Percentiles rank a stretch among this genome's conserved stretches.
Conservation (phyloP, 208 protist genomes). For the Trichomonas vaginalis region DNA sequence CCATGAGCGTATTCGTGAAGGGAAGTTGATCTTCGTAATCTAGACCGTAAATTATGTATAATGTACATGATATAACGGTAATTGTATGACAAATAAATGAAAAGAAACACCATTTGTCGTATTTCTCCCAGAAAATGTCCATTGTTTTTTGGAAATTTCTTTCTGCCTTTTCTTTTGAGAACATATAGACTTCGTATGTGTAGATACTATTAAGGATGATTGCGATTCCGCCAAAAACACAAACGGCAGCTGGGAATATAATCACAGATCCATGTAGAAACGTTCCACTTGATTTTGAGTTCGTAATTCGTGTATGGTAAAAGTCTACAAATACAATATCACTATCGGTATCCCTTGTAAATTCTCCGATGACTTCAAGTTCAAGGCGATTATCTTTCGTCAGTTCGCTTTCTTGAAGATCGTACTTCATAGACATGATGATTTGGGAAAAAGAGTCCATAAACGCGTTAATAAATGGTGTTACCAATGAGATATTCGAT, state of each 20-base stretch:
- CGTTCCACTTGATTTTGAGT: neutral
- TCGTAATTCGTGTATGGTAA: neutral
- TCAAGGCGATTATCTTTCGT: neutral
- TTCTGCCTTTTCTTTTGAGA: neutral
- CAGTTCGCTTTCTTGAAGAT: neutral
- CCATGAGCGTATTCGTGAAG: neutral
- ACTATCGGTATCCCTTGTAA: neutral
- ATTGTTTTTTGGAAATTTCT: neutral
- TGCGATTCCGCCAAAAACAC: neutral
- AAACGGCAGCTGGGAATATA: neutral
- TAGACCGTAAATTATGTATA: neutral
- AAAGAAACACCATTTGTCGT: neutral
- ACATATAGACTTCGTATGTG: neutral
- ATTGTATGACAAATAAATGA: neutral
- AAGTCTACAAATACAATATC: neutral
- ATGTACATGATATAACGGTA: neutral
- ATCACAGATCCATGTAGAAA: neutral
- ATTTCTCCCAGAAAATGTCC: neutral
- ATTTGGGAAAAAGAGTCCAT: neutral
- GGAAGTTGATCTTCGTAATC: neutral
- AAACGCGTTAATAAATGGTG: neutral
- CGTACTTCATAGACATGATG: neutral
- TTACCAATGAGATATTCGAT: neutral
- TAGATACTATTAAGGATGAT: neutral
- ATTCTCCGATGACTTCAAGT: neutral